These are phyloP conservation scores for Wickerhamiella slavikovae DNA, from an alignment of 805 yeast species.

Conservation along the genomic window DNA sequence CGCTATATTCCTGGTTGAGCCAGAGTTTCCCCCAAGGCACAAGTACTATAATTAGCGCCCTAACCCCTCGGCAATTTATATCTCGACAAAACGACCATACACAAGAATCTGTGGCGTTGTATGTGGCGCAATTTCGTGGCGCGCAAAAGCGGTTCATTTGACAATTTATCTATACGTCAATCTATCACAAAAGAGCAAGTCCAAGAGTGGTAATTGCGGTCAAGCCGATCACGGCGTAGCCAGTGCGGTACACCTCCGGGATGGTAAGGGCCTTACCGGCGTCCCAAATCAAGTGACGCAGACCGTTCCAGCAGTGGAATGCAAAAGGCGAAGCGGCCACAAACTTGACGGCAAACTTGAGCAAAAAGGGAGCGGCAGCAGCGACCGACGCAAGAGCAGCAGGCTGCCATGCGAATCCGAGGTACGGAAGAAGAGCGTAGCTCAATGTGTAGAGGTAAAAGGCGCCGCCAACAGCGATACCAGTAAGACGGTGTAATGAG, in stretches of 20 bases:
- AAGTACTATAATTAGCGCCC: too few relatives aligned
- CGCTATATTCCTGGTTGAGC: too few relatives aligned
- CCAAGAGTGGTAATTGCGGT: slow-evolving; percentile 32
- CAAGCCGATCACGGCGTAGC: slow-evolving; percentile 60
- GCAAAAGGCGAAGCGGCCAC: slow-evolving; percentile 64
- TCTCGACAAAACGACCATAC: too few relatives aligned
- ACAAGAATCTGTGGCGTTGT: too few relatives aligned
- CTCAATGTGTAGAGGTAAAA: slow-evolving; percentile 61
- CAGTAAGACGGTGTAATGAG: slow-evolving; percentile 68
- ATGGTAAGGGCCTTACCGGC: slow-evolving; percentile 57
- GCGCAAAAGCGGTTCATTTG: too few relatives aligned
- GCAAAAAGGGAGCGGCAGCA: slow-evolving; percentile 41
- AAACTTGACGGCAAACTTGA: slow-evolving; percentile 46
- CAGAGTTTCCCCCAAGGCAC: too few relatives aligned
- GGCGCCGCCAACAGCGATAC: slow-evolving; percentile 59
- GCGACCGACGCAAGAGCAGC: slow-evolving; percentile 31
- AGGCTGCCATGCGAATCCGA: slow-evolving; percentile 35
- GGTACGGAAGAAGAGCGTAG: slow-evolving; percentile 47
- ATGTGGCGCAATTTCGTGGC: too few relatives aligned
- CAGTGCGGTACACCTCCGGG: slow-evolving; percentile 83
- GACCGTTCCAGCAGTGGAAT: slow-evolving; percentile 69
- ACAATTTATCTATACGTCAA: too few relatives aligned
- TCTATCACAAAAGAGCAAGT: slow-evolving; percentile 5
- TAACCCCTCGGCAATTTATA: too few relatives aligned
- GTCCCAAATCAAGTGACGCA: slow-evolving; percentile 93